These are phyloP conservation scores for Sanguinoderma infundibulare DNA, from an alignment of 1,284 basidiomycete genomes.

Conservation along the genomic window DNA sequence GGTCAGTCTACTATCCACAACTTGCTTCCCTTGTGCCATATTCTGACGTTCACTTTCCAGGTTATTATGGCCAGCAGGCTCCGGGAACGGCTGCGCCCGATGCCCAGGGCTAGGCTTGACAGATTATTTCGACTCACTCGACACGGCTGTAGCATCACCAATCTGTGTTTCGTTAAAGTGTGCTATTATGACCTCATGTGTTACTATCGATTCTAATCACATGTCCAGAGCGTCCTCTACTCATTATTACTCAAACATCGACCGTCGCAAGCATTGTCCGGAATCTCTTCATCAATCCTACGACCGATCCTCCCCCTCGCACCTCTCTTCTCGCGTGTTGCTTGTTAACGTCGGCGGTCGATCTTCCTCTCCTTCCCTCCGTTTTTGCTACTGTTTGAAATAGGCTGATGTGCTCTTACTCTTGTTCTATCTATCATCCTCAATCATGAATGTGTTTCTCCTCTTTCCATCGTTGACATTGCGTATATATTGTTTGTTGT, in stretches of 20 bases:
- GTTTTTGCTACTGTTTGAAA: conserved; percentile 13
- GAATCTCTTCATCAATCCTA: background rate
- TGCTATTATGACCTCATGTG: conserved; percentile 25
- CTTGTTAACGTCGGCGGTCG: conserved; percentile 9
- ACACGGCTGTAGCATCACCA: conserved; percentile 30
- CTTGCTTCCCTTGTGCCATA: background rate
- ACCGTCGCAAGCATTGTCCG: conserved; percentile 8
- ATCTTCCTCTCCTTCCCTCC: background rate
- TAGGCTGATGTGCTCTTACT: conserved; percentile 11
- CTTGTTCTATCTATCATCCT: conserved; percentile 20
- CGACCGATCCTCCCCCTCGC: background rate
- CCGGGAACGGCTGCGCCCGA: conserved; percentile 58
- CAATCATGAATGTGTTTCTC: conserved; percentile 5
- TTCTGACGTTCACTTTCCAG: conserved; percentile 40
- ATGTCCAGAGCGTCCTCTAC: conserved; percentile 14
- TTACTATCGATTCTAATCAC: conserved; percentile 14
- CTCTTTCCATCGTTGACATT: background rate
- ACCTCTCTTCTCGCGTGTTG: conserved; percentile 7
- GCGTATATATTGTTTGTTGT: too few species aligned
- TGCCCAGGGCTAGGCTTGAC: conserved; percentile 62
- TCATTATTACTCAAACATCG: conserved; percentile 11
- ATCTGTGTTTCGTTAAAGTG: conserved; percentile 31
- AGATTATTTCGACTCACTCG: conserved; percentile 19
- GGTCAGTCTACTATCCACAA: conserved; percentile 48
- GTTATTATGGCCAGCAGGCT: conserved; percentile 79